Evolutionary conservation across 768 basidiomycete genomes (phyloP).

Genomic region (Hysterangium stoloniferum): DNA sequence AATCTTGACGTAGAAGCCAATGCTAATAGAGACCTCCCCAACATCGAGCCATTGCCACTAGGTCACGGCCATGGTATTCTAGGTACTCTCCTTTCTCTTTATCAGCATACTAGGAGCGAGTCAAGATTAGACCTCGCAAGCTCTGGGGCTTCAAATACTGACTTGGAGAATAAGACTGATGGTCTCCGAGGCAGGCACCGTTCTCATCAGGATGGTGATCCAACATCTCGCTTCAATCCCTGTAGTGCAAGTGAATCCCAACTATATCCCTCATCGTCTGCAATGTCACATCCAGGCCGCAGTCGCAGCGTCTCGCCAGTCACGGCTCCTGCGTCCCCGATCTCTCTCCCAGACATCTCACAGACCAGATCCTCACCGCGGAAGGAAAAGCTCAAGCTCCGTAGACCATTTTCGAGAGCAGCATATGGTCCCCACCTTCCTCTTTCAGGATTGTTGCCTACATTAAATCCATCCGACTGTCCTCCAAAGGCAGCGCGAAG

Average conservation of each 20-base stretch:
- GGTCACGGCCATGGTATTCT: neutral
- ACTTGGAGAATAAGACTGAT: neutral
- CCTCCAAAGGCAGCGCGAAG: conserved; percentile 35
- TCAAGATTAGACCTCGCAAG: neutral
- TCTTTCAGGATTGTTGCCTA: neutral
- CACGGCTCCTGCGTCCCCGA: neutral
- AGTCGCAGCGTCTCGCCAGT: neutral
- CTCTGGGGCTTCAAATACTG: neutral
- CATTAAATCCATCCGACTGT: neutral
- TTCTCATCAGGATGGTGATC: neutral
- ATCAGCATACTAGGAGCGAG: neutral
- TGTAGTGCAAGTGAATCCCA: neutral
- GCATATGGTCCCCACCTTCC: neutral
- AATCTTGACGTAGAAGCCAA: neutral
- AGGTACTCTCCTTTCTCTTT: conserved; percentile 1
- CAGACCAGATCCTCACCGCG: too few species aligned
- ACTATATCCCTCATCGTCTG: too few species aligned
- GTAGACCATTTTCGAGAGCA: neutral
- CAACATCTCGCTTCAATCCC: neutral
- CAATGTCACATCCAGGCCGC: too few species aligned
- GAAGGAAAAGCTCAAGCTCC: neutral
- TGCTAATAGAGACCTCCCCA: neutral
- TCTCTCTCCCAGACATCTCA: neutral
- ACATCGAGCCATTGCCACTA: conserved; percentile 1
- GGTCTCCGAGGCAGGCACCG: neutral